A percentile compares a stretch with the other conserved stretches of the same genome.
These are phyloP conservation scores for Hibiscus syriacus DNA, from an alignment of 345 rosid species.

Conservation along the genomic window DNA sequence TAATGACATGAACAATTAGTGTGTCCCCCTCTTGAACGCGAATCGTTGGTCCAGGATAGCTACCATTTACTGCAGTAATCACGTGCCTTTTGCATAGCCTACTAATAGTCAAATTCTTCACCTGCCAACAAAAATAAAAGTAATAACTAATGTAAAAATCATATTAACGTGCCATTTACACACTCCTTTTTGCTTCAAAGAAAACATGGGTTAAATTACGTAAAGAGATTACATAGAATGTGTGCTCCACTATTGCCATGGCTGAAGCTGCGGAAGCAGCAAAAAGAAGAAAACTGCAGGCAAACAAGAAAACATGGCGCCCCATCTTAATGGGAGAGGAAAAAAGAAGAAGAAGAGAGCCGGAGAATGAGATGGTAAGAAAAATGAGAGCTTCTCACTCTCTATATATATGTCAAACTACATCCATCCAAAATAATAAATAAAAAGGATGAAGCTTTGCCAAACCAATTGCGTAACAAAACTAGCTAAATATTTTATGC, in stretches of 20 bases:
- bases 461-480: constrained; percentile 17
- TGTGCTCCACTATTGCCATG: constrained; percentile 50
- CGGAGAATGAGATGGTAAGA: background rate
- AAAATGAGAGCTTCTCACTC: background rate
- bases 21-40: no score
- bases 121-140: no score
- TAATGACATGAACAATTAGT: no score
- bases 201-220: no score
- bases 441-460: background rate
- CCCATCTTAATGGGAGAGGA: constrained; percentile 20
- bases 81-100: no score
- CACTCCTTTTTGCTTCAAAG: no score
- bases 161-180: no score
- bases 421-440: background rate
- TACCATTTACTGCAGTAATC: no score
- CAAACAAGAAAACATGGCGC: constrained; percentile 24
- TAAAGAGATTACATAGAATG: constrained; percentile 43
- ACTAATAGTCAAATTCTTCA: no score
- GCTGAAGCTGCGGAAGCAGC: constrained; percentile 53
- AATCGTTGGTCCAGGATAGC: no score
- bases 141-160: no score
- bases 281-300: constrained; percentile 26
- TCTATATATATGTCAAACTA: background rate
- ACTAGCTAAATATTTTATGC: constrained; percentile 1
- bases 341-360: background rate